A percentile compares a stretch with the other conserved stretches of the same genome.
phyloP scores from a whole-genome alignment of 257 asterid species.

The Lycium barbarum region DNA sequence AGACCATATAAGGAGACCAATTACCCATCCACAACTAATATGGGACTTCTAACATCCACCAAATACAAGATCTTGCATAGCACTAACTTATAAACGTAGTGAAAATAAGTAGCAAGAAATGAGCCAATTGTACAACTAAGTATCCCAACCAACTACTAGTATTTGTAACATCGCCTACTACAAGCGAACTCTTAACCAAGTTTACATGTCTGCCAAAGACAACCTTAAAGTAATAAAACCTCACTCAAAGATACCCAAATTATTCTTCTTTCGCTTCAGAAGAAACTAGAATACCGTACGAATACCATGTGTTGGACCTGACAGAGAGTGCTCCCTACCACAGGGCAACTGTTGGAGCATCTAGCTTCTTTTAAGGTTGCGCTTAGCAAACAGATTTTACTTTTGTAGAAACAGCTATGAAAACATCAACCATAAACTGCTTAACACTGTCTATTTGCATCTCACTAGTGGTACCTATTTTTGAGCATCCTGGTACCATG shows the following conservation, averaged over 20 bases:
- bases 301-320: neutral
- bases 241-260: neutral
- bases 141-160: neutral
- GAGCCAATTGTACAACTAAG: neutral
- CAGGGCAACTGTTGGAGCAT: neutral
- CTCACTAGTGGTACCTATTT: neutral
- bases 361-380: neutral
- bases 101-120: neutral
- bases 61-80: neutral
- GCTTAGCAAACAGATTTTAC: neutral
- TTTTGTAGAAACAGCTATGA: no score
- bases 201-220: neutral
- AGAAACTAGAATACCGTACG: neutral
- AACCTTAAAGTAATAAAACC: neutral
- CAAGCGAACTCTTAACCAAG: neutral
- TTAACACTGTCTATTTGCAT: neutral
- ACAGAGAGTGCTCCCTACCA: neutral
- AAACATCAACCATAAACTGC: conserved; percentile 2
- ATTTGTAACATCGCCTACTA: neutral
- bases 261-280: neutral
- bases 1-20: neutral
- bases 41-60: neutral
- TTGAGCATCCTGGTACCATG: conserved; percentile 7
- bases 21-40: neutral
- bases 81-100: neutral